phyloP scores from a whole-genome alignment of 2,329 filamentous ascomycete species.

The Colletotrichum gloeosporioides region DNA sequence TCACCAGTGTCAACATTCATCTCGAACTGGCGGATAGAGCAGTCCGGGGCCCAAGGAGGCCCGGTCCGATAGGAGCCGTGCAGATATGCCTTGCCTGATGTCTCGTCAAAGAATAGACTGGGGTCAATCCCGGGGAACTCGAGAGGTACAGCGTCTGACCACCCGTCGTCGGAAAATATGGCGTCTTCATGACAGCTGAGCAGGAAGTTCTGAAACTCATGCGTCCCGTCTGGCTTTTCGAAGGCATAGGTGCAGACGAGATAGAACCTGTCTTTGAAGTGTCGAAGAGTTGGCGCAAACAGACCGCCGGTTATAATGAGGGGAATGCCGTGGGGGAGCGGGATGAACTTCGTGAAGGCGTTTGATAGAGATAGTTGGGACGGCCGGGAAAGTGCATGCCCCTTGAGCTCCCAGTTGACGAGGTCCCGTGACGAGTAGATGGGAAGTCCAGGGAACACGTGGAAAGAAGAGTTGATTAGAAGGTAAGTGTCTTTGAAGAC shows the following conservation, averaged over 20 bases:
- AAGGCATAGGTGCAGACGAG: background rate
- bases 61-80: background rate
- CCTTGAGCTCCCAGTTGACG: slow-evolving; percentile 22
- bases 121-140: background rate
- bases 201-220: background rate
- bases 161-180: background rate
- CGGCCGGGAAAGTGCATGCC: background rate
- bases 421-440: slow-evolving; percentile 37
- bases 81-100: background rate
- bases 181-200: background rate
- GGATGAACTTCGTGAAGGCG: background rate
- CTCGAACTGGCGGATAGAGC: slow-evolving; percentile 23
- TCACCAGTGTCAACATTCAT: slow-evolving; percentile 26
- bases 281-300: background rate
- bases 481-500: slow-evolving; percentile 31
- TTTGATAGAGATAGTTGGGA: background rate
- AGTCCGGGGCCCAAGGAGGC: background rate
- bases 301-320: background rate
- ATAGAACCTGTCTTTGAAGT: background rate
- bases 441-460: slow-evolving; percentile 61
- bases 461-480: slow-evolving; percentile 61
- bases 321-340: background rate
- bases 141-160: background rate
- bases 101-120: background rate
- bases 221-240: background rate